phyloP scores from a whole-genome alignment of 495 filamentous ascomycete species.

The Hapsidospora chrysogenum region DNA sequence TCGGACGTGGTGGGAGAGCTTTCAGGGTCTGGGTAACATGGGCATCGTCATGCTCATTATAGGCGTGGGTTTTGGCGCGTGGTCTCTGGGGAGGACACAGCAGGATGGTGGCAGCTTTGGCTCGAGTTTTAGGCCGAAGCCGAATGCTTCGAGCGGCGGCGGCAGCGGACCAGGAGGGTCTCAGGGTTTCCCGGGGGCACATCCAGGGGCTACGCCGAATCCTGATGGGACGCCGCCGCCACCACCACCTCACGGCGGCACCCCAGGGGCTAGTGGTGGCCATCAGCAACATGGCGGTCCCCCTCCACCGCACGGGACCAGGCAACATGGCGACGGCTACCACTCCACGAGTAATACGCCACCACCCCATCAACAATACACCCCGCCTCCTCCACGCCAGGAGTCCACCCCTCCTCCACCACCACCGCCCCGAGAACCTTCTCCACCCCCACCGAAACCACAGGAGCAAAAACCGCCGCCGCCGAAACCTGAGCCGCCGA shows the following conservation, averaged over 20 bases:
- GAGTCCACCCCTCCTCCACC: slow-evolving; percentile 3
- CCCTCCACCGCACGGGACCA: slow-evolving; percentile 23
- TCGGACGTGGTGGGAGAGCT: slow-evolving; percentile 47
- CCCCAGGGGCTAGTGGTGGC: not conserved
- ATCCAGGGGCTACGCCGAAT: slow-evolving; percentile 10
- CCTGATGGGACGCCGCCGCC: slow-evolving; percentile 20
- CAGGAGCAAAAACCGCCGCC: not conserved
- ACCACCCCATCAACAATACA: slow-evolving; percentile 9
- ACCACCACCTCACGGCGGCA: slow-evolving; percentile 16
- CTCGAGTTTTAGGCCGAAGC: slow-evolving; percentile 2
- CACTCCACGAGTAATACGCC: not conserved
- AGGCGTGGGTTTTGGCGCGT: slow-evolving; percentile 57
- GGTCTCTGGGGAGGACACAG: slow-evolving; percentile 55
- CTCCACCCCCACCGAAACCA: slow-evolving; percentile 3
- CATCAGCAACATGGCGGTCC: slow-evolving; percentile 4
- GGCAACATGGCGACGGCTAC: slow-evolving; percentile 18
- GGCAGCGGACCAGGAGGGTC: too few species aligned
- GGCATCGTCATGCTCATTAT: slow-evolving; percentile 44
- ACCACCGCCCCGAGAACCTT: slow-evolving; percentile 1
- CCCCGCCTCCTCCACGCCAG: slow-evolving; percentile 6
- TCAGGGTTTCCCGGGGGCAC: slow-evolving; percentile 7
- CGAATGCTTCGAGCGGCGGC: slow-evolving; percentile 8
- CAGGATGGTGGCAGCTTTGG: slow-evolving; percentile 16
- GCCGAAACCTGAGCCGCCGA: slow-evolving; percentile 9
- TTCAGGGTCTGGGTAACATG: slow-evolving; percentile 41